phyloP scores from a whole-genome alignment of 257 asterid genomes.

The Solanum rostratum region DNA sequence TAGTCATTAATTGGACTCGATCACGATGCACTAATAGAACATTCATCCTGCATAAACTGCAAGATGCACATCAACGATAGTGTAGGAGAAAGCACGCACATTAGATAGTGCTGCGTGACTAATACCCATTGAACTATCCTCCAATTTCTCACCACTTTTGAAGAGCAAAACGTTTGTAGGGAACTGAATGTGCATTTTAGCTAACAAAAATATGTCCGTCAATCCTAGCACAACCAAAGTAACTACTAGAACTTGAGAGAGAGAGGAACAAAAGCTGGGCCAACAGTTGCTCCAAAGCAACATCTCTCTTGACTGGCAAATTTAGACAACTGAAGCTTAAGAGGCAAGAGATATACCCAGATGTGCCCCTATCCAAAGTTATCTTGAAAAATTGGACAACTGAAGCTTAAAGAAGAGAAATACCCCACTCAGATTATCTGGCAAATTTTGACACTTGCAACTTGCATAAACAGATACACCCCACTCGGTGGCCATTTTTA shows the following conservation, averaged over 20 bases:
- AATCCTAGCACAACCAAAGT: not conserved
- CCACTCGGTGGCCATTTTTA: not conserved
- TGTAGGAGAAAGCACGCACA: not conserved
- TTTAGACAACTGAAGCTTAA: not conserved
- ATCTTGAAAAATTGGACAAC: too few species aligned
- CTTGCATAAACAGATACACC: too few species aligned
- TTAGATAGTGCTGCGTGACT: not conserved
- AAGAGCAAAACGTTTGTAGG: not conserved
- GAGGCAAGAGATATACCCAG: not conserved
- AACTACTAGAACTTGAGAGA: not conserved
- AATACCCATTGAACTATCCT: not conserved
- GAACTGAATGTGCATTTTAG: not conserved
- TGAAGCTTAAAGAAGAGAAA: not conserved
- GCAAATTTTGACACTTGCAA: not conserved
- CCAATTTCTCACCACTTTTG: not conserved
- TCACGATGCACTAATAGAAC: not conserved
- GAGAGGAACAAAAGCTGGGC: not conserved
- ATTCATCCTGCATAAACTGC: not conserved
- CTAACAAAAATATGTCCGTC: too few species aligned
- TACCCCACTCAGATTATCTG: not conserved
- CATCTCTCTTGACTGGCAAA: not conserved
- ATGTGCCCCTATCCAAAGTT: not conserved
- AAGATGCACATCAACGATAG: not conserved
- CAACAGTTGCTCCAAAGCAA: not conserved
- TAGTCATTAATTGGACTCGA: not conserved